These are phyloP conservation scores for Phytophthora boehmeriae DNA, from an alignment of 352 stramenopile genomes.

Conservation along the genomic window DNA sequence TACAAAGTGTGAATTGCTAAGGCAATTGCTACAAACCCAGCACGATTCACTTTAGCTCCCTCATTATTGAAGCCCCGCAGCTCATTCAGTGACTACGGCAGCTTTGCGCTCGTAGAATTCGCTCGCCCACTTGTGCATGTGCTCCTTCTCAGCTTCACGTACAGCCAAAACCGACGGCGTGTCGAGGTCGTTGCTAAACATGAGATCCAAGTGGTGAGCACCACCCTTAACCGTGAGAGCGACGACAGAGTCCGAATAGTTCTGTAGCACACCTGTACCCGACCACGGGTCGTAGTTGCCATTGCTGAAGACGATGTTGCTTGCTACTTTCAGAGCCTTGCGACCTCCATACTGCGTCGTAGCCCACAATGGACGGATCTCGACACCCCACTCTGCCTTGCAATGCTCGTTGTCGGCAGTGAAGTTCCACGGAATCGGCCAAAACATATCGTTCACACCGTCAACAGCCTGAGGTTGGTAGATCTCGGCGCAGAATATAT, in stretches of 20 bases:
- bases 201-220: conserved; percentile 92
- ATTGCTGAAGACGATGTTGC: conserved; percentile 96
- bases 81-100: conserved; percentile 24
- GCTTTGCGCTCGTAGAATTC: conserved; percentile 52
- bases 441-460: conserved; percentile 91
- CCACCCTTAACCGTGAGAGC: conserved; percentile 71
- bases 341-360: conserved; percentile 74
- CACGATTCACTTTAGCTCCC: conserved; percentile 4
- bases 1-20: conserved; percentile 7
- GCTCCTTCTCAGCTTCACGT: conserved; percentile 68
- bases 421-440: conserved; percentile 65
- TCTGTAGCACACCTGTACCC: conserved; percentile 83
- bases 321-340: conserved; percentile 66
- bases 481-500: conserved; percentile 80
- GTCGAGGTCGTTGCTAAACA: conserved; percentile 90
- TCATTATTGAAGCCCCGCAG: neutral
- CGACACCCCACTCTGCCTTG: conserved; percentile 64
- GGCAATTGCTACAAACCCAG: too few species aligned
- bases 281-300: conserved; percentile 94
- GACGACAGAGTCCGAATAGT: conserved; percentile 72
- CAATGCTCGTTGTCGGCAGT: conserved; percentile 70
- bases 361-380: conserved; percentile 67
- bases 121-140: conserved; percentile 87
- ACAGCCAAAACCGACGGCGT: conserved; percentile 71
- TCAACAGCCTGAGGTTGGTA: conserved; percentile 71